These are phyloP conservation scores for Globisporangium nunn DNA, from an alignment of 352 stramenopile species.

Conservation along the genomic window DNA sequence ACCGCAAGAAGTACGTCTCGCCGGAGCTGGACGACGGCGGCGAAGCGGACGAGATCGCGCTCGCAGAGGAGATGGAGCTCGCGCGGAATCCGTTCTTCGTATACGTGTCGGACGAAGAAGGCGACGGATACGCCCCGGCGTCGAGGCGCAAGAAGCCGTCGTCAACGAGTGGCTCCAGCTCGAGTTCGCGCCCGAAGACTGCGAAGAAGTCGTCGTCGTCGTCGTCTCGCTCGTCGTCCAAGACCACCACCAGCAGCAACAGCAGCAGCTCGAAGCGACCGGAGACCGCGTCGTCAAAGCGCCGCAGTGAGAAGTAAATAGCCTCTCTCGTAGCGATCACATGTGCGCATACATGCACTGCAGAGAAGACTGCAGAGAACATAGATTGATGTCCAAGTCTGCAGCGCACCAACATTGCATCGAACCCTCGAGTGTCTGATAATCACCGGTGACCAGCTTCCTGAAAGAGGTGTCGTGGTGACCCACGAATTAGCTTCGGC, in stretches of 20 bases:
- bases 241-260: not conserved
- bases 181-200: constrained; percentile 35
- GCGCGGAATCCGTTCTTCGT: constrained; percentile 76
- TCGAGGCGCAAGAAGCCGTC: constrained; percentile 36
- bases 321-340: not conserved
- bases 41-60: constrained; percentile 63
- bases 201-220: constrained; percentile 42
- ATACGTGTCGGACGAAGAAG: constrained; percentile 78
- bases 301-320: constrained; percentile 36
- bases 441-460: too few relatives aligned
- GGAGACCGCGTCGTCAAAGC: constrained; percentile 49
- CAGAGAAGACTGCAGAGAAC: too few relatives aligned
- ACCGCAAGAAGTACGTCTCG: constrained; percentile 33
- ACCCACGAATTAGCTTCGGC: too few relatives aligned
- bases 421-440: too few relatives aligned
- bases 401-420: too few relatives aligned
- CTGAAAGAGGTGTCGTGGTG: too few relatives aligned
- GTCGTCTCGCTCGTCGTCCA: constrained; percentile 24
- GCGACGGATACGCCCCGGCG: constrained; percentile 68
- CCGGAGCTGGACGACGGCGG: constrained; percentile 14
- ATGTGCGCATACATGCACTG: too few relatives aligned
- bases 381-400: too few relatives aligned
- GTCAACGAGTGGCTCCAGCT: not conserved
- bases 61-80: constrained; percentile 61
- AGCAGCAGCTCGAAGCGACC: constrained; percentile 34